A percentile compares a stretch with the other conserved stretches of the same genome.
phyloP scores from a whole-genome alignment of 495 filamentous ascomycete species.

The Penicillium pancosmium region DNA sequence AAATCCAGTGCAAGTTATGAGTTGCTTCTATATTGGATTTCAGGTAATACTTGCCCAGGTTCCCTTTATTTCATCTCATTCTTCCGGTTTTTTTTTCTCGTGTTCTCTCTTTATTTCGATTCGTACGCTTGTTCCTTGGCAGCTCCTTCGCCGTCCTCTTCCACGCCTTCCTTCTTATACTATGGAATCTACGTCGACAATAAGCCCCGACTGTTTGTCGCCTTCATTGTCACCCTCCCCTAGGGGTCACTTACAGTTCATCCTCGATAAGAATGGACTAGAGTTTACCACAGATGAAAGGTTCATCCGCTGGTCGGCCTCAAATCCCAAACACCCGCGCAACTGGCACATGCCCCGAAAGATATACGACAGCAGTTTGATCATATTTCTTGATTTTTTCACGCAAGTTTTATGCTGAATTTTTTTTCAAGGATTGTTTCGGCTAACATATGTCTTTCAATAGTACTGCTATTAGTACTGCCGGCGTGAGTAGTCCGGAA shows the following conservation, averaged over 20 bases:
- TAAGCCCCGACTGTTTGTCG: background rate
- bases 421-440: background rate
- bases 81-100: background rate
- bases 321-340: constrained; percentile 18
- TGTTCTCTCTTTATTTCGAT: background rate
- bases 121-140: background rate
- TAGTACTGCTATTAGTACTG: constrained; percentile 34
- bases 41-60: background rate
- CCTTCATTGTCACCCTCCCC: background rate
- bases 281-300: constrained; percentile 15
- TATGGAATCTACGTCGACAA: background rate
- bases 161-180: background rate
- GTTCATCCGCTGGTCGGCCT: constrained; percentile 18
- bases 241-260: background rate
- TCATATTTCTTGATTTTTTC: constrained; percentile 19
- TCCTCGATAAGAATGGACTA: constrained; percentile 5
- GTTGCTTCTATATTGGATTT: background rate
- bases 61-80: background rate
- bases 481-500: constrained; percentile 22
- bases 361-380: constrained; percentile 18
- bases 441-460: background rate
- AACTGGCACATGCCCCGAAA: constrained; percentile 17
- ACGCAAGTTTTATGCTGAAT: constrained; percentile 3
- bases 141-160: background rate
- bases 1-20: background rate